Conservation (phyloP, 306 rosid genomes). For the Mimosa pudica region DNA sequence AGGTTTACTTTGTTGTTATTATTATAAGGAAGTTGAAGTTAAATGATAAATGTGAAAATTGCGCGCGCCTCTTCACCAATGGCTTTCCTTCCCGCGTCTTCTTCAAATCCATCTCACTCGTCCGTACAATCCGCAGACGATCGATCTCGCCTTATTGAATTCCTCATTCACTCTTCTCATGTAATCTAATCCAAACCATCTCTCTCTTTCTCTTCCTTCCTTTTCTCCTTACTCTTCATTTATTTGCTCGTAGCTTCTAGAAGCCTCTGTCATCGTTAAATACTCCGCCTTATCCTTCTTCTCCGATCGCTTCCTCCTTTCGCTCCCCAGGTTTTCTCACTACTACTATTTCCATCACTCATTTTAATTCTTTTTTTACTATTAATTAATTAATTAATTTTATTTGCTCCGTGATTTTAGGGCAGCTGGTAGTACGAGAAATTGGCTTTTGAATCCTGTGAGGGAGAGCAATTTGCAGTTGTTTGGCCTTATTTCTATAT, state of each 20-base stretch:
- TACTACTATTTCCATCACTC: not conserved
- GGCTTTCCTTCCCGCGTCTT: too few species aligned
- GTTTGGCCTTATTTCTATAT: conserved; percentile 76
- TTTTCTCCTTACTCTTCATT: not conserved
- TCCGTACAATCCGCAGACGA: conserved; percentile 32
- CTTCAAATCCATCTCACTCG: not conserved
- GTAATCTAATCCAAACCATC: conserved; percentile 32
- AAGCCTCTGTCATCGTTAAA: conserved; percentile 60
- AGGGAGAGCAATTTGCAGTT: conserved; percentile 74
- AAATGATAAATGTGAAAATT: too few species aligned
- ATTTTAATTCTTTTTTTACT: not conserved
- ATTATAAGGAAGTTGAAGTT: too few species aligned
- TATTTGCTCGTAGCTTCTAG: conserved; percentile 40
- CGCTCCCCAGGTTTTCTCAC: conserved; percentile 46
- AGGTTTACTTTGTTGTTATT: too few species aligned
- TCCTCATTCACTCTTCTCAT: conserved; percentile 67
- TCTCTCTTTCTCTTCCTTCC: not conserved
- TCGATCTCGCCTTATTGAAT: conserved; percentile 48
- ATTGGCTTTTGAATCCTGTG: conserved; percentile 71
- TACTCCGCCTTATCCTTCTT: conserved; percentile 75
- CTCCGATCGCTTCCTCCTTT: conserved; percentile 63
- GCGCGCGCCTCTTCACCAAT: too few species aligned
- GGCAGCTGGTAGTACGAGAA: conserved; percentile 23
- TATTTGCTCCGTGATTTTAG: not conserved
- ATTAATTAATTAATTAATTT: not conserved